Percentiles rank a stretch among this genome's conserved stretches.
Conservation (phyloP, 352 stramenopile genomes). For the Globisporangium alternatum region DNA sequence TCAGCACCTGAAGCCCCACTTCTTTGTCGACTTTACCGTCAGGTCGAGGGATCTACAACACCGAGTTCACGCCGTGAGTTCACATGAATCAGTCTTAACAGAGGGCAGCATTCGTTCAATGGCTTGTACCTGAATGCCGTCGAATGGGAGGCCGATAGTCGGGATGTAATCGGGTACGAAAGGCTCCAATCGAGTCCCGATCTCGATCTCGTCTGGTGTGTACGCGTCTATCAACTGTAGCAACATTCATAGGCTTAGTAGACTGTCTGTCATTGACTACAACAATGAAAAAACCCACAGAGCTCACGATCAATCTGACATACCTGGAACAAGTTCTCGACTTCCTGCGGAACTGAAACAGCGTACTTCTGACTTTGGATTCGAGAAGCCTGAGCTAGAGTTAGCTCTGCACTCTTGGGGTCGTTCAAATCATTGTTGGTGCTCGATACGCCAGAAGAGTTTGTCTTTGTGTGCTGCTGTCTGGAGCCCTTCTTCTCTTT, state of each 20-base stretch:
- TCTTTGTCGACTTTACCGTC: constrained; percentile 67
- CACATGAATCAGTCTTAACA: background rate
- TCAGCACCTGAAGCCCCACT: constrained; percentile 80
- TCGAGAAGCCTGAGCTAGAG: background rate
- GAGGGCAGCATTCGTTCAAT: background rate
- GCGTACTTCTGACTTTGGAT: constrained; percentile 20
- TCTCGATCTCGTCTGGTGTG: constrained; percentile 85
- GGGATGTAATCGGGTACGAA: constrained; percentile 94
- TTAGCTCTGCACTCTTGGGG: background rate
- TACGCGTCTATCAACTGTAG: constrained; percentile 78
- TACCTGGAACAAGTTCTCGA: constrained; percentile 62
- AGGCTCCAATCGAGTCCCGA: constrained; percentile 89
- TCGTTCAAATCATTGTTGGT: background rate
- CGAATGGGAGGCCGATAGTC: constrained; percentile 56
- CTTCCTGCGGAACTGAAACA: constrained; percentile 45
- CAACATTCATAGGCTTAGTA: background rate
- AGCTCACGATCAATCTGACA: background rate
- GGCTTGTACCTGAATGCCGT: constrained; percentile 54
- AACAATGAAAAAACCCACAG: background rate
- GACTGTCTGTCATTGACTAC: background rate
- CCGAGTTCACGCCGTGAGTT: background rate
- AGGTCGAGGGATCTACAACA: constrained; percentile 75
- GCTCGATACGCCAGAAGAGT: background rate
- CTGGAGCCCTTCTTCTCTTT: background rate
- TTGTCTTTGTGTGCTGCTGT: background rate